Base-by-base conservation (phyloP, 169 alveolate species). In the Eimeria maxima region DNA sequence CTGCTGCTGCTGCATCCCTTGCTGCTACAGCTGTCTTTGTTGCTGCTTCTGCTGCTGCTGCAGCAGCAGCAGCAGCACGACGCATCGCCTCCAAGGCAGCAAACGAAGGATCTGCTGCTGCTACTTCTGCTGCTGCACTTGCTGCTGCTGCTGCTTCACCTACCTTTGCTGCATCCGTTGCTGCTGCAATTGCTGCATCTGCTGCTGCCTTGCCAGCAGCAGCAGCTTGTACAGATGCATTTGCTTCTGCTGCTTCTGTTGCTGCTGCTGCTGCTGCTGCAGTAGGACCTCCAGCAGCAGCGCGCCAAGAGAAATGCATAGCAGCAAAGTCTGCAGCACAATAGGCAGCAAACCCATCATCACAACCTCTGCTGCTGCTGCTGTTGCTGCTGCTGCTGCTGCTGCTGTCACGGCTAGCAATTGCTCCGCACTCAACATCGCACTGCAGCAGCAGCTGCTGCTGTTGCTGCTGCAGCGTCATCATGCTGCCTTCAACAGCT, bases 141-240 rank as follows among this genome's bases (percentile, higher is more conserved):
- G 94, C 94, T 29, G 94, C 94, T 42, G 94, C 94, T 65, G 94
- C 83, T 4, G 94, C 84, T 65, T 44, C 94, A 16, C 84, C 84
- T 18, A 67, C 94, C 24, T 42, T 63, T 11, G 69, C 83, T 22
- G 84, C 94, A 20, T 67, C 94, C 7, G 44, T 45, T 42, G 94
- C 94, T 65, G 94, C 94, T 38, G 84, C 94, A 38, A 65, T 87
- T 18, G 94, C 84, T 44, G 94, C 83, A 1, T 33, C 63, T 65
- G 94, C 94, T 38, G 94, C 83, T 24, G 22, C 42, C 83, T 67
- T 67, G n/a, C 94, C 94, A 10, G 83, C 94, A 65, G 84, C 83
- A 65, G 94, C 83, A 33, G 94, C 80, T 18, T 42, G 84, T 42
- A 84, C 81, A 22, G 81, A 83, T 63, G 94, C 69, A 65, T 22